Base-by-base conservation (phyloP, 441 rosid species). In the Populus trichocarpa region DNA sequence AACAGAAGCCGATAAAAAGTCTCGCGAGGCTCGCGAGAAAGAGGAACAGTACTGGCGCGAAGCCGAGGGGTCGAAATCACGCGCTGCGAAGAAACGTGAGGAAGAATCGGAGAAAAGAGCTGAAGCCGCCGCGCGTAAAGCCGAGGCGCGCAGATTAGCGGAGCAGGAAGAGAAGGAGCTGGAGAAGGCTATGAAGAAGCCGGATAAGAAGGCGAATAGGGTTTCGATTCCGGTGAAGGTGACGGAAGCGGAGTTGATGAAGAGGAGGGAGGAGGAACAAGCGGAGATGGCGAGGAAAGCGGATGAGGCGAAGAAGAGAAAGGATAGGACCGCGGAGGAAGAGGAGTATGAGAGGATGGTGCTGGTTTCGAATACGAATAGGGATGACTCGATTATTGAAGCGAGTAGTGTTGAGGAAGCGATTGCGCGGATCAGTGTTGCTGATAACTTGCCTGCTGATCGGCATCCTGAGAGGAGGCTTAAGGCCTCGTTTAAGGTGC, bases 31-130 rank as follows among this genome's bases (percentile, higher is more conserved):
- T 0, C 90, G 87, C 61, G 89, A 93, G 79, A 92, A 93, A 88
- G 98, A 93, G 75, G 98, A 93, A 3, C 85, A 87, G 79, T 92
- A 91, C 89, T 93, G 99, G 99, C 94, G 92, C 40, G 98, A 92
- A 69, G 97, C 95, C 30, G 98, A 96, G 83, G 97, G 96, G 14
- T 40, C 86, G 6, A 94, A 84, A 83, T 91, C 98, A 5, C 92
- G 90, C 13, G 90, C 97, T 35, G 88, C 90, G 30, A 96, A 92
- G 92, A 94, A 92, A 74, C 91, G 94, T 0, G 99, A 93, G 85
- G 99, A 96, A 30, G 99, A 92, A 10, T 87, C 93, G 6, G 97
- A 91, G 89, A 96, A 92, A 85, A 90, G 88, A 46, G 95, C 97
- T 8, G 99, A 92, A 79, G 82, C 91, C 4, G 87, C 86, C 0